phyloP scores from a whole-genome alignment of 2,329 filamentous ascomycete species.

The Phialemoniopsis sp. region DNA sequence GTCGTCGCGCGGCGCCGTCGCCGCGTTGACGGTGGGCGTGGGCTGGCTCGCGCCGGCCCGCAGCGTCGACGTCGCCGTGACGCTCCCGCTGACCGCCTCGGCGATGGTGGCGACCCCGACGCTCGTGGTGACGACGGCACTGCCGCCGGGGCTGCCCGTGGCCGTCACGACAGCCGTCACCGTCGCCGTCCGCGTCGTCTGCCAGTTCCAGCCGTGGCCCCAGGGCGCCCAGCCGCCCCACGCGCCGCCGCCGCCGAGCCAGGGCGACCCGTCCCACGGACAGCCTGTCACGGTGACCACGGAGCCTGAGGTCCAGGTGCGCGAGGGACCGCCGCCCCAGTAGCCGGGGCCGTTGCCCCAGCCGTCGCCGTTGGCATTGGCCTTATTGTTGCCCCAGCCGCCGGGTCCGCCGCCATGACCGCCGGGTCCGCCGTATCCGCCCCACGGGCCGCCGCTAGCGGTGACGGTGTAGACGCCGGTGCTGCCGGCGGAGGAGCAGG shows the following conservation, averaged over 20 bases:
- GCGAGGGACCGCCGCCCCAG: constrained; percentile 5
- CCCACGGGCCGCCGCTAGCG: constrained; percentile 26
- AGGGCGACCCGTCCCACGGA: constrained; percentile 32
- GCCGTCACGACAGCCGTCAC: constrained; percentile 22
- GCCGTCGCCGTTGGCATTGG: constrained; percentile 5
- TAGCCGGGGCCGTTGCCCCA: constrained; percentile 9
- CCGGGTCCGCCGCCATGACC: constrained; percentile 14
- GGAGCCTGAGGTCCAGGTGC: constrained; percentile 6
- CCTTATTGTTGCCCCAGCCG: constrained; percentile 4
- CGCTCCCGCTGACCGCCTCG: constrained; percentile 20
- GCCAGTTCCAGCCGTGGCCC: constrained; percentile 29
- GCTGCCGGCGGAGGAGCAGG: constrained; percentile 30
- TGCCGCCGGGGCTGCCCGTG: not conserved
- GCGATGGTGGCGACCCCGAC: constrained; percentile 20
- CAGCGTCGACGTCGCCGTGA: constrained; percentile 23
- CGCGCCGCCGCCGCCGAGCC: constrained; percentile 29
- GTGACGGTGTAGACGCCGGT: constrained; percentile 34
- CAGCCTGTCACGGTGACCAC: constrained; percentile 34
- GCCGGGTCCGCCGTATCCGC: constrained; percentile 19
- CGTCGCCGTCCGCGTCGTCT: constrained; percentile 30
- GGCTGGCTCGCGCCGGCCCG: constrained; percentile 4
- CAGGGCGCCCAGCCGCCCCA: constrained; percentile 27
- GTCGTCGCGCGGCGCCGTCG: constrained; percentile 3
- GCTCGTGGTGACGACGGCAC: constrained; percentile 12
- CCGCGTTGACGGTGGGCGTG: constrained; percentile 4